Conservation (phyloP, 345 rosid genomes). For the Arabidopsis thaliana region DNA sequence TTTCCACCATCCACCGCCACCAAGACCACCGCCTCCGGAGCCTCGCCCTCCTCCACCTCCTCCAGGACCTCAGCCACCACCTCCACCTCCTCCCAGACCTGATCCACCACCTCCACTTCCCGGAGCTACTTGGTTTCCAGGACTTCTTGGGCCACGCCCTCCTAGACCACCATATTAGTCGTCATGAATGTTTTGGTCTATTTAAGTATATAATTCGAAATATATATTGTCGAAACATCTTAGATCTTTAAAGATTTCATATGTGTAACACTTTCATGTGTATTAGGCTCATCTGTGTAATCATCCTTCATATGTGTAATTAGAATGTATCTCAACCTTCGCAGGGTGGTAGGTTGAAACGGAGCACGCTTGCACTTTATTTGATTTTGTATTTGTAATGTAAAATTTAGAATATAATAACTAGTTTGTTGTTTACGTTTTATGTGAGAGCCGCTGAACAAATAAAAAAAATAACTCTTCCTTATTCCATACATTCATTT, state of each 20-base stretch:
- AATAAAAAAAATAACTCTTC: background rate
- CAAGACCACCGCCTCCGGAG: constrained; percentile 35
- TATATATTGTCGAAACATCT: constrained; percentile 14
- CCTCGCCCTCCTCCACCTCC: constrained; percentile 28
- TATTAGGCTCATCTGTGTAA: too few relatives aligned
- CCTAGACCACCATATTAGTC: constrained; percentile 31
- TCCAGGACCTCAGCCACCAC: constrained; percentile 27
- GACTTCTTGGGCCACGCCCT: constrained; percentile 12
- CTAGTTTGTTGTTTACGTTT: background rate
- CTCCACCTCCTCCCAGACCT: constrained; percentile 21
- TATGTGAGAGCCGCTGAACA: background rate
- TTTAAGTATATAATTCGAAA: background rate
- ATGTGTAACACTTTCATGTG: background rate
- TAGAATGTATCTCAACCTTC: background rate
- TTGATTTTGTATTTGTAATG: background rate
- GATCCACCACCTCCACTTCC: constrained; percentile 40
- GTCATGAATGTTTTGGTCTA: background rate
- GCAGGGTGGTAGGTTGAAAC: background rate
- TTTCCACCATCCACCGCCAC: constrained; percentile 31
- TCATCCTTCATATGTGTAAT: background rate
- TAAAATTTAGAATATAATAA: background rate
- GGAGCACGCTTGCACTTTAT: background rate
- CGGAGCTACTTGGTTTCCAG: constrained; percentile 21
- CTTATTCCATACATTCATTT: too few relatives aligned
- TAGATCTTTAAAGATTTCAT: background rate